These are phyloP conservation scores for Aspergillus oerlinghausenensis DNA, from an alignment of 2,329 filamentous ascomycete genomes.

Conservation along the genomic window DNA sequence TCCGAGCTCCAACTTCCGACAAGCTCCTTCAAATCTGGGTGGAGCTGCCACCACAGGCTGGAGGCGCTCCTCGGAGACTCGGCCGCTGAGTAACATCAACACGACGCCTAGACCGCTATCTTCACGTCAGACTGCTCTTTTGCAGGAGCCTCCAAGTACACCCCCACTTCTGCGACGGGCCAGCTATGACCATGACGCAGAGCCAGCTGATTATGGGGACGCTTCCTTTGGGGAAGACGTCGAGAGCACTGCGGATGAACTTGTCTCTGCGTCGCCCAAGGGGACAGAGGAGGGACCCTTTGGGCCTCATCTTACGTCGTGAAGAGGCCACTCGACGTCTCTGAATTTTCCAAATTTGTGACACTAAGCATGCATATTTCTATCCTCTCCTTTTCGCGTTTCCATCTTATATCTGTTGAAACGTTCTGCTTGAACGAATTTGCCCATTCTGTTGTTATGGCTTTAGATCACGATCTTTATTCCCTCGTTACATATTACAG, in stretches of 20 bases:
- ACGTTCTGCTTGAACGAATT: not conserved
- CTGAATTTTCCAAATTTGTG: not conserved
- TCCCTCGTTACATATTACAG: not conserved
- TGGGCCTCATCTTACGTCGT: constrained; percentile 25
- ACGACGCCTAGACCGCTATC: constrained; percentile 27
- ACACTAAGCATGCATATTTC: constrained; percentile 2
- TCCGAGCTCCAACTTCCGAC: constrained; percentile 69
- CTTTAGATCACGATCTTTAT: constrained; percentile 5
- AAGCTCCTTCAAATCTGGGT: constrained; percentile 48
- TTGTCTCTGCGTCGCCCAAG: constrained; percentile 32
- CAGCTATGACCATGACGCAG: constrained; percentile 58
- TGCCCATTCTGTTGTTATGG: constrained; percentile 1
- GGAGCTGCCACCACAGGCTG: constrained; percentile 23
- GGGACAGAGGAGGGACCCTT: constrained; percentile 27
- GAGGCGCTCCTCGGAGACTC: constrained; percentile 31
- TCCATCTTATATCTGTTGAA: not conserved
- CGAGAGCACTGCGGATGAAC: constrained; percentile 43
- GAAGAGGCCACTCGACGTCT: constrained; percentile 6
- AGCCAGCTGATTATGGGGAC: constrained; percentile 45
- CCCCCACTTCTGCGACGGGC: constrained; percentile 54
- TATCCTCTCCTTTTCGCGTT: constrained; percentile 6
- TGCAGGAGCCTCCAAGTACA: constrained; percentile 40
- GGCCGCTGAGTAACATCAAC: constrained; percentile 30
- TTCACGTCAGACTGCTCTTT: constrained; percentile 25
- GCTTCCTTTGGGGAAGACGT: constrained; percentile 48